A percentile compares a stretch with the other conserved stretches of the same genome.
Conservation (phyloP, 345 rosid species). For the Carallia pectinifolia region DNA sequence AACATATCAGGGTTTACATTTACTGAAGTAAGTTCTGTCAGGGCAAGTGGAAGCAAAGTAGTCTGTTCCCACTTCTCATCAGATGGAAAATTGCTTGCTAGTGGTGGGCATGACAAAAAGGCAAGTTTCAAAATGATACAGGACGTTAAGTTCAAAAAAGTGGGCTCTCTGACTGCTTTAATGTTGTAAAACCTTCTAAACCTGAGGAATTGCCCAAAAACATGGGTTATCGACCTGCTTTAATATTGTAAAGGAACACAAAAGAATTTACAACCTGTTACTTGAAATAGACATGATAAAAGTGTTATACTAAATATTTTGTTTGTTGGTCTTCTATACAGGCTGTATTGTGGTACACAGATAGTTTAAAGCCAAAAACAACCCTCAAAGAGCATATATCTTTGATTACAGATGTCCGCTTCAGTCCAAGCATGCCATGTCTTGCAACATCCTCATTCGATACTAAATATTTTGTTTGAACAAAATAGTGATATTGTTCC, state of each 20-base stretch:
- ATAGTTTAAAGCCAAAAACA: slow-evolving; percentile 62
- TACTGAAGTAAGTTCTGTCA: slow-evolving; percentile 61
- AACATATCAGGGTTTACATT: slow-evolving; percentile 84
- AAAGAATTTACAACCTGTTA: background rate
- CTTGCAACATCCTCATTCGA: slow-evolving; percentile 97
- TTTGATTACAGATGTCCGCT: slow-evolving; percentile 88
- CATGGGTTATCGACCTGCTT: background rate
- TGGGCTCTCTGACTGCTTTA: too few species aligned
- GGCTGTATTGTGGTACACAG: slow-evolving; percentile 90
- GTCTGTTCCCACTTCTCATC: slow-evolving; percentile 90
- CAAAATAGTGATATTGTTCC: too few species aligned
- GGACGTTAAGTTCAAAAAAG: too few species aligned
- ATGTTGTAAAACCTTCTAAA: background rate
- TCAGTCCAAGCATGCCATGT: slow-evolving; percentile 83
- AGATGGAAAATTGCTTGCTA: slow-evolving; percentile 93
- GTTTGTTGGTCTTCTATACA: slow-evolving; percentile 29
- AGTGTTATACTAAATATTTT: background rate
- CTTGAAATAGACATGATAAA: background rate
- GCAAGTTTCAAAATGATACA: slow-evolving; percentile 33
- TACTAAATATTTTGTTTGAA: too few species aligned
- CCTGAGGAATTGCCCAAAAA: background rate
- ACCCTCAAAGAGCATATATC: slow-evolving; percentile 80
- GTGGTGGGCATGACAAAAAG: slow-evolving; percentile 98
- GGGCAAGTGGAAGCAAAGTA: slow-evolving; percentile 82
- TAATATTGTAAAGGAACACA: background rate